Conservation (phyloP, 345 rosid genomes). For the Stellera chamaejasme region DNA sequence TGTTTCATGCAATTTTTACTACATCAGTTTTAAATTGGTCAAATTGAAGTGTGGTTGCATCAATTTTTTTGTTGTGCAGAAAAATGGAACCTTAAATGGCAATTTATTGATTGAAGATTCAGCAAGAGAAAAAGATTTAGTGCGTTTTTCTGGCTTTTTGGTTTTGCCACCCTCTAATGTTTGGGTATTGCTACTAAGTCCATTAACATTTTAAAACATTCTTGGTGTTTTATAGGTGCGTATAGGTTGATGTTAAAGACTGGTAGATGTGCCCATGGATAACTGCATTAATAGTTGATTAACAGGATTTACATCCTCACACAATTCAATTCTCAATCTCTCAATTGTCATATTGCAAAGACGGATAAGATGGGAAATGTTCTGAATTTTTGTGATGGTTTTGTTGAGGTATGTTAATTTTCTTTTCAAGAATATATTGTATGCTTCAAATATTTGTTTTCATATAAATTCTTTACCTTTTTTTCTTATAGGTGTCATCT, state of each 20-base stretch:
- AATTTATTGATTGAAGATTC: no score
- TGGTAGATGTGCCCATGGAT: constrained; percentile 84
- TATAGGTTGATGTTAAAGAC: constrained; percentile 74
- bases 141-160: no score
- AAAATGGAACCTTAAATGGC: no score
- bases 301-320: constrained; percentile 87
- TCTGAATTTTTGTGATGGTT: constrained; percentile 64
- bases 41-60: no score
- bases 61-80: constrained; percentile 4
- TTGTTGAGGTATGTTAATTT: constrained; percentile 58
- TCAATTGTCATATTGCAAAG: constrained; percentile 65
- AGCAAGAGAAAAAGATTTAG: no score
- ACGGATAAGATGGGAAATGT: constrained; percentile 64
- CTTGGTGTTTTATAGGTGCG: constrained; percentile 42
- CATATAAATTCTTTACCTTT: constrained; percentile 1
- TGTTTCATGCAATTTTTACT: no score
- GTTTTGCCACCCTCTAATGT: no score
- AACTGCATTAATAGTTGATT: constrained; percentile 86
- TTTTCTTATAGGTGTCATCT: constrained; percentile 53
- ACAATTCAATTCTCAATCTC: constrained; percentile 83
- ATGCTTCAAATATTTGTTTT: no score
- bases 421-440: no score
- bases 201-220: no score
- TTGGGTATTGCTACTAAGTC: no score
- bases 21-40: no score